Base-by-base conservation (phyloP, 257 asterid genomes). In the Solanum verrucosum region DNA sequence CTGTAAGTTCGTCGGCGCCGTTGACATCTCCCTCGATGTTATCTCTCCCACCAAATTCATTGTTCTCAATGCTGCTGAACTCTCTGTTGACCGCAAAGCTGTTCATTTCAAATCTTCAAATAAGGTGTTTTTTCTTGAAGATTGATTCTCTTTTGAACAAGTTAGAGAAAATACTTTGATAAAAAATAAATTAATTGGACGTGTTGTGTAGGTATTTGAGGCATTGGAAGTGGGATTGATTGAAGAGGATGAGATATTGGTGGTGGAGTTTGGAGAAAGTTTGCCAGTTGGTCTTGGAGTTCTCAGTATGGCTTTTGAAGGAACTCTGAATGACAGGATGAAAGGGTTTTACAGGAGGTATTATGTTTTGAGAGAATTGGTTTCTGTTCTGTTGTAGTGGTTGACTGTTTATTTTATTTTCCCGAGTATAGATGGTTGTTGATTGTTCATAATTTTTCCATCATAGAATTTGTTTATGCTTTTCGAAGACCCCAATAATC, bases 291-390 rank as follows among this genome's bases (percentile, higher is more conserved):
- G 98, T 23, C 85, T 89, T 83, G 99, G 99, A 85, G 85, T 88
- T 90, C 89, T 96, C 88, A 90, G 92, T 89, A 42, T 95, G 88
- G 95, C 93, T 44, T 96, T 96, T 82, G 94, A 92, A 73, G 99
- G 99, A 89, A 94, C 93, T 71, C 90, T 96, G 56, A 96, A 95
- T 87, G 99, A 96, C 87, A 94, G 97, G 93, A 96, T 96, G 99
- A 96, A 96, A 91, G 98, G 99, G 59, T 95, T 96, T 89, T 96
- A 96, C 90, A 91, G 98, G 93, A 96, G 99, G 99, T 95, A 88
- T 44, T 70, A 11, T 27, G 23, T 42, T 42, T 79, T 44, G 65
- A 27, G 67, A 44, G 1, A 44, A 9, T 81, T 81, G 11, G 6
- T 81, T 25, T 27, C 5, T 46, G 9, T 27, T 46, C 27, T 44